phyloP scores from a whole-genome alignment of 1,284 basidiomycete genomes.

The Boletellus deceptivus region DNA sequence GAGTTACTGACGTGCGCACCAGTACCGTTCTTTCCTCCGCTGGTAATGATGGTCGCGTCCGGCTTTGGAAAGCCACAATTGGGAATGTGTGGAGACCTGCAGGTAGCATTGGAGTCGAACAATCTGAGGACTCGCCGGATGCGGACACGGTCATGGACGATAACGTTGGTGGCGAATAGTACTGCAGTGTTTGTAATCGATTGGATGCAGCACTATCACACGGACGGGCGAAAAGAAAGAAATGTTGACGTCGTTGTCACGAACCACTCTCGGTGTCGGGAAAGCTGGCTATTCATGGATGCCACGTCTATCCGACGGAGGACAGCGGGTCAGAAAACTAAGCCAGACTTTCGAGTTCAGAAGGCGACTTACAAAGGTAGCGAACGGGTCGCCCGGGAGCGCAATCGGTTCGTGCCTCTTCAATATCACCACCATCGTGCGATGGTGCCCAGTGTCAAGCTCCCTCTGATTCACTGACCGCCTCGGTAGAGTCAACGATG shows the following conservation, averaged over 20 bases:
- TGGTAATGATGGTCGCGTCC: constrained; percentile 85
- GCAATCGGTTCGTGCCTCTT: too few species aligned
- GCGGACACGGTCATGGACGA: constrained; percentile 35
- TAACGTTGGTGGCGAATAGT: constrained; percentile 22
- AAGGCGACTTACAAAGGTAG: too few species aligned
- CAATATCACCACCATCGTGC: too few species aligned
- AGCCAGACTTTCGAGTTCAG: too few species aligned
- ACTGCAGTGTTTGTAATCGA: too few species aligned
- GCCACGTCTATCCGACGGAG: too few species aligned
- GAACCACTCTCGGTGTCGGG: neutral
- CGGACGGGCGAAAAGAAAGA: too few species aligned
- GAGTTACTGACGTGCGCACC: constrained; percentile 10
- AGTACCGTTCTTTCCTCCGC: constrained; percentile 88
- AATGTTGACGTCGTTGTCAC: neutral
- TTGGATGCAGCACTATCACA: too few species aligned
- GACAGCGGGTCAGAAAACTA: too few species aligned
- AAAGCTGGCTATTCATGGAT: too few species aligned
- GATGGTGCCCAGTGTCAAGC: too few species aligned
- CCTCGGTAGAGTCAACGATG: constrained; percentile 21
- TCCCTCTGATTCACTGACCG: neutral
- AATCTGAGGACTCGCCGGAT: constrained; percentile 55
- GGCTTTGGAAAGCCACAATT: constrained; percentile 83
- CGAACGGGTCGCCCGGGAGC: too few species aligned
- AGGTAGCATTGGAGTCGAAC: constrained; percentile 75
- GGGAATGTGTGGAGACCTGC: constrained; percentile 76